A percentile compares a stretch with the other conserved stretches of the same genome.
Conservation (phyloP, 2,329 filamentous ascomycete genomes). For the Akanthomyces uredinophilus region DNA sequence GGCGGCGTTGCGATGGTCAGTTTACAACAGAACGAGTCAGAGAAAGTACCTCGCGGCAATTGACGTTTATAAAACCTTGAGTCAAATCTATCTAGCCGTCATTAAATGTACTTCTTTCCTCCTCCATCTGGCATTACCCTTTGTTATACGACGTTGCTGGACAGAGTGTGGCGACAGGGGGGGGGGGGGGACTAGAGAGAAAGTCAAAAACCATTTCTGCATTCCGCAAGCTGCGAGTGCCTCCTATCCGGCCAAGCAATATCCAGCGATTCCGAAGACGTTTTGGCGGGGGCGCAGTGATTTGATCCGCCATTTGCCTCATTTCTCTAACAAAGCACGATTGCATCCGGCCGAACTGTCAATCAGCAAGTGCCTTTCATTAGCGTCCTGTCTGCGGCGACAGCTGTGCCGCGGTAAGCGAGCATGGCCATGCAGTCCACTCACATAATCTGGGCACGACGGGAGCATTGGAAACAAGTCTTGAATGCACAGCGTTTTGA, state of each 20-base stretch:
- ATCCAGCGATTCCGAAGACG: not conserved
- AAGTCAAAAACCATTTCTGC: not conserved
- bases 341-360: not conserved
- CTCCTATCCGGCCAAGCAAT: not conserved
- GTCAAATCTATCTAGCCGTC: not conserved
- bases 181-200: not conserved
- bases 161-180: not conserved
- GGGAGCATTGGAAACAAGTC: not conserved
- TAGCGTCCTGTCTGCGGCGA: not conserved
- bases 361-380: not conserved
- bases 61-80: not conserved
- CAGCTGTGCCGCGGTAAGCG: not conserved
- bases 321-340: not conserved
- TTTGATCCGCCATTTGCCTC: not conserved
- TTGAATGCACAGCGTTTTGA: not conserved
- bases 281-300: not conserved
- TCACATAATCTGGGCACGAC: not conserved
- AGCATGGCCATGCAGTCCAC: not conserved
- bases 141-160: not conserved
- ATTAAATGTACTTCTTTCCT: not conserved
- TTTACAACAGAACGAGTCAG: not conserved
- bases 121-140: not conserved
- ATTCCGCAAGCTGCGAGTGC: not conserved
- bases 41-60: not conserved
- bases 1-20: not conserved